Evolutionary conservation across 2,329 filamentous ascomycete species (phyloP).

Genomic region (Acrodontium crateriforme): DNA sequence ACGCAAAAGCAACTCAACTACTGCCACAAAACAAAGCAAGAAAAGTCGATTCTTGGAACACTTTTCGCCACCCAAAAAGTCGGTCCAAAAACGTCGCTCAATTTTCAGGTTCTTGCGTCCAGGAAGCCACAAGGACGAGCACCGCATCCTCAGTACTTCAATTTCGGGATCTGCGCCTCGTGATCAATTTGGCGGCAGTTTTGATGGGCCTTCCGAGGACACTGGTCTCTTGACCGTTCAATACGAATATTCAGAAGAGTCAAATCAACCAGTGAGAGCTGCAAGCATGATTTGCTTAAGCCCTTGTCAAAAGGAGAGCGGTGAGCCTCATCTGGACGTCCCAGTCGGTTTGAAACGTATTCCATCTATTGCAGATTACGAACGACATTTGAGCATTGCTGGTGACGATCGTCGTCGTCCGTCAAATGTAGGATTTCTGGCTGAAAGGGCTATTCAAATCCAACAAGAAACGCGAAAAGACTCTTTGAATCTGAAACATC

Average conservation of each 20-base stretch:
- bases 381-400: constrained; percentile 13
- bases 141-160: constrained; percentile 12
- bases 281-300: constrained; percentile 7
- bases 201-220: constrained; percentile 13
- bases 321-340: constrained; percentile 3
- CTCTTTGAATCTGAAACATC: constrained; percentile 5
- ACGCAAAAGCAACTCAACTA: constrained; percentile 12
- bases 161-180: constrained; percentile 2
- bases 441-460: no score
- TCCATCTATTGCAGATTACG: constrained; percentile 16
- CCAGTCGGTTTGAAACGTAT: no score
- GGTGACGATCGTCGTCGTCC: constrained; percentile 18
- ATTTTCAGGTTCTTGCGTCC: constrained; percentile 17
- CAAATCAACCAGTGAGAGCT: constrained; percentile 2
- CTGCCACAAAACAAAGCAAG: constrained; percentile 6
- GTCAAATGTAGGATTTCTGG: no score
- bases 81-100: constrained; percentile 15
- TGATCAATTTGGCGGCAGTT: constrained; percentile 3
- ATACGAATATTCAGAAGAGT: constrained; percentile 8
- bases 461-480: constrained; percentile 7
- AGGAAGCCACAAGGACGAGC: constrained; percentile 10
- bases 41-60: constrained; percentile 10
- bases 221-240: constrained; percentile 10
- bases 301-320: neutral
- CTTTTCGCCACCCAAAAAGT: constrained; percentile 11